These are phyloP conservation scores for Apiotrichum gracile DNA, from an alignment of 1,284 basidiomycete species.

Conservation along the genomic window DNA sequence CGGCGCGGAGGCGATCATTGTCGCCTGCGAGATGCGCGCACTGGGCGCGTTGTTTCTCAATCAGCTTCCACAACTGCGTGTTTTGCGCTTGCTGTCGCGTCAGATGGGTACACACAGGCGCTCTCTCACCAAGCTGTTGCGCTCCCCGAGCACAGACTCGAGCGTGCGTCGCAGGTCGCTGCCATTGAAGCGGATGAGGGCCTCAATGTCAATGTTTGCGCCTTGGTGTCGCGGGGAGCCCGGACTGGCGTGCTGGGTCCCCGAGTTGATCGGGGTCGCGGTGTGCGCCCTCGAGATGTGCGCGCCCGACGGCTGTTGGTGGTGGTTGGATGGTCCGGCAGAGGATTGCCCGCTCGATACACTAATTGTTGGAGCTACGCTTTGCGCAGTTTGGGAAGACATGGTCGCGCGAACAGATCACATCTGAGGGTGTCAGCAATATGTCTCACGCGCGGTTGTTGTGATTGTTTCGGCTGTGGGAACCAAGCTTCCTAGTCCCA, in stretches of 20 bases:
- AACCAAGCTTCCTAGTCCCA: too few species aligned
- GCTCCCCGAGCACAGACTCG: constrained; percentile 65
- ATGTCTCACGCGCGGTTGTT: background rate
- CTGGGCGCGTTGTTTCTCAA: constrained; percentile 65
- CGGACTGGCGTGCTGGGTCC: constrained; percentile 7
- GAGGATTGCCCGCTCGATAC: background rate
- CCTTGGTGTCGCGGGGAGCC: constrained; percentile 25
- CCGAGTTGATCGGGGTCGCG: constrained; percentile 2
- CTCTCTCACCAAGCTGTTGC: constrained; percentile 57
- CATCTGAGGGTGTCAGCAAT: background rate
- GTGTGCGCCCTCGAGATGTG: background rate
- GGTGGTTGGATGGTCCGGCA: background rate
- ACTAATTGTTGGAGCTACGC: background rate
- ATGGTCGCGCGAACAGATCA: background rate
- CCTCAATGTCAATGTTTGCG: constrained; percentile 29
- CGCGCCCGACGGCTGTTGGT: background rate
- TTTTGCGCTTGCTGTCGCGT: constrained; percentile 61
- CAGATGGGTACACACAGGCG: background rate
- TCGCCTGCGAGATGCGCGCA: constrained; percentile 34
- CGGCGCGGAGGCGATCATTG: constrained; percentile 65
- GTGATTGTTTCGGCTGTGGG: background rate
- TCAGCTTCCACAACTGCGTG: constrained; percentile 81
- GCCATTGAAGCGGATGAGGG: constrained; percentile 25
- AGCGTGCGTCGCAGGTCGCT: constrained; percentile 57
- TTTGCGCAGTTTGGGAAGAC: background rate